Percentiles rank a stretch among this genome's conserved stretches.
phyloP scores from a whole-genome alignment of 306 rosid genomes.

The Castanospermum australe region DNA sequence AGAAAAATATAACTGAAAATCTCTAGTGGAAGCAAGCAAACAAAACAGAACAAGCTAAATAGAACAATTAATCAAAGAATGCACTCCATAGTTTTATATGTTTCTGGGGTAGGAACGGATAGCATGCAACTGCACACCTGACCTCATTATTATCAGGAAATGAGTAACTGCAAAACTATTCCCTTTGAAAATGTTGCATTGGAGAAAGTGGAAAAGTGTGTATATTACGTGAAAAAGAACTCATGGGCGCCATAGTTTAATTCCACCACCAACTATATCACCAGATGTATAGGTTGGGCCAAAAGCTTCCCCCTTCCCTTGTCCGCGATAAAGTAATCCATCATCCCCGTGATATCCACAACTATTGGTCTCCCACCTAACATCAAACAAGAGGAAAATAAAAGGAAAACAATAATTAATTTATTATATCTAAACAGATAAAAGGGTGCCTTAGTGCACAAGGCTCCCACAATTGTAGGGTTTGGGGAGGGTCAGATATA shows the following conservation, averaged over 20 bases:
- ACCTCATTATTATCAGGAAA: not conserved
- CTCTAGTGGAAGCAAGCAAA: not conserved
- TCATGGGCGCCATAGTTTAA: slow-evolving; percentile 84
- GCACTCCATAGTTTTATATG: not conserved
- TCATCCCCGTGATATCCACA: slow-evolving; percentile 98
- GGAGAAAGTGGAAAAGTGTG: not conserved
- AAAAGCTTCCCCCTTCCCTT: slow-evolving; percentile 71
- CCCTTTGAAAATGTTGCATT: not conserved
- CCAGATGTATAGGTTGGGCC: slow-evolving; percentile 90
- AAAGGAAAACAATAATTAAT: not conserved
- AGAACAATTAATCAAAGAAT: not conserved
- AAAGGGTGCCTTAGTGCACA: too few species aligned
- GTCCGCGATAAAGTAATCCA: slow-evolving; percentile 84
- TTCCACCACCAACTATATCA: slow-evolving; percentile 94
- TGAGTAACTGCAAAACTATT: not conserved
- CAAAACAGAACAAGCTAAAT: not conserved
- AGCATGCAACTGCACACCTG: not conserved
- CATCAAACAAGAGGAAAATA: not conserved
- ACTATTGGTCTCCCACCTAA: slow-evolving; percentile 96
- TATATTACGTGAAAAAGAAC: slow-evolving; percentile 89
- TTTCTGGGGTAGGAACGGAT: not conserved
- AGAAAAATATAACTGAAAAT: not conserved
- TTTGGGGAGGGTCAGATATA: too few species aligned
- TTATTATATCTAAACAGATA: not conserved
- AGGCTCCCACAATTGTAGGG: too few species aligned